Percentiles rank a stretch among this genome's conserved stretches.
Conservation (phyloP, 2,329 filamentous ascomycete genomes). For the Cadophora luteo-olivacea region DNA sequence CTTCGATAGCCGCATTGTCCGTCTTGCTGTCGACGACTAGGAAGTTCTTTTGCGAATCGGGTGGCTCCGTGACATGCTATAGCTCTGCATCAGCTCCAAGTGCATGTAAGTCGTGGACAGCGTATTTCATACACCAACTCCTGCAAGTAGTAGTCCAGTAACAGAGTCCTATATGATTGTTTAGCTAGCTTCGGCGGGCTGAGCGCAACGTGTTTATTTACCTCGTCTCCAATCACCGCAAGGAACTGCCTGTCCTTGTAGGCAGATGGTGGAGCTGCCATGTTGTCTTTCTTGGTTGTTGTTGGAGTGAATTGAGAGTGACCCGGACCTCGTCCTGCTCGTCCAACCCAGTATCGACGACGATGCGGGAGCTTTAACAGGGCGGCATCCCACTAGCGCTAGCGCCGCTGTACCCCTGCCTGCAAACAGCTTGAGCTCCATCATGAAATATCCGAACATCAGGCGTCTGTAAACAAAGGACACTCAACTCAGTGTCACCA, state of each 20-base stretch:
- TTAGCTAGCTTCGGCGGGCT: background rate
- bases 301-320: background rate
- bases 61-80: conserved; percentile 88
- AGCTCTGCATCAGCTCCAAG: conserved; percentile 27
- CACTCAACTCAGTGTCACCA: conserved; percentile 18
- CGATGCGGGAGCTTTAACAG: conserved; percentile 8
- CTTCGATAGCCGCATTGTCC: conserved; percentile 85
- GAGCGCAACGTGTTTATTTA: conserved; percentile 45
- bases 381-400: conserved; percentile 27
- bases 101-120: conserved; percentile 62
- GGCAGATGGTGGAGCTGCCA: conserved; percentile 65
- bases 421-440: conserved; percentile 9
- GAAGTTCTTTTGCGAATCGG: conserved; percentile 96
- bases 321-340: background rate
- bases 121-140: conserved; percentile 76
- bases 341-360: conserved; percentile 7
- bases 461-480: conserved; percentile 35
- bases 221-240: conserved; percentile 97
- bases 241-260: conserved; percentile 92
- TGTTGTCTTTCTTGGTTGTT: conserved; percentile 44
- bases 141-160: conserved; percentile 91
- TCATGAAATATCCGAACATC: conserved; percentile 16
- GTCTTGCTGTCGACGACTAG: conserved; percentile 96
- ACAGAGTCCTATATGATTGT: conserved; percentile 77
- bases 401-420: conserved; percentile 27